Conservation (phyloP, 2,329 filamentous ascomycete genomes). For the Neoarthrinium moseri region DNA sequence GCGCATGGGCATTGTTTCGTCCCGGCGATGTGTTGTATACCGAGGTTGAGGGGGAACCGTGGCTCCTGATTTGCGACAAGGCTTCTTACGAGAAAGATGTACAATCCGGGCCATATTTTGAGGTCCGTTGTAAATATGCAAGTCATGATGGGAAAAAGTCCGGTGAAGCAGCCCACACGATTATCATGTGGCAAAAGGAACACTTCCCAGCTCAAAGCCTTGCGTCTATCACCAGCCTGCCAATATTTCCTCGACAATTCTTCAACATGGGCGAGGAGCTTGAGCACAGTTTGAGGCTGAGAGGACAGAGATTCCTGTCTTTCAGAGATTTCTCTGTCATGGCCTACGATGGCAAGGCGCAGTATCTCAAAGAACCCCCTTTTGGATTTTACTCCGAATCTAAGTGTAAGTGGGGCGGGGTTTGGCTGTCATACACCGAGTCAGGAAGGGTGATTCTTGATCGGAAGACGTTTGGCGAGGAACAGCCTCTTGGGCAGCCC, state of each 20-base stretch:
- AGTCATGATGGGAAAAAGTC: constrained; percentile 19
- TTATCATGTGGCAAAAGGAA: constrained; percentile 18
- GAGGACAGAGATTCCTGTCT: constrained; percentile 23
- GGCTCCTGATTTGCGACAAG: constrained; percentile 24
- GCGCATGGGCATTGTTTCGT: too few relatives aligned
- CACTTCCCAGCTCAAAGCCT: constrained; percentile 22
- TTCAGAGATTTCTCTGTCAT: constrained; percentile 16
- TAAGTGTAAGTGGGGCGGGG: constrained; percentile 12
- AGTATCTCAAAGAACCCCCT: constrained; percentile 23
- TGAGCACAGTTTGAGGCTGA: constrained; percentile 14
- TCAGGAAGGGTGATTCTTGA: constrained; percentile 26
- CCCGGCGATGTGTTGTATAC: too few relatives aligned
- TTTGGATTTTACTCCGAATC: constrained; percentile 18
- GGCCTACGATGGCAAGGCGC: constrained; percentile 23
- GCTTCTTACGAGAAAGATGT: constrained; percentile 22
- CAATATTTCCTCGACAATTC: constrained; percentile 21
- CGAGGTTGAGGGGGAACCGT: constrained; percentile 24
- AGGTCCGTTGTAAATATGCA: constrained; percentile 23
- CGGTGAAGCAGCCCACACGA: constrained; percentile 15
- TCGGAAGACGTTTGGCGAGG: constrained; percentile 26
- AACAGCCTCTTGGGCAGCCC: constrained; percentile 16
- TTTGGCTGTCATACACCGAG: constrained; percentile 27
- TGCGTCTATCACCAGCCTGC: constrained; percentile 20
- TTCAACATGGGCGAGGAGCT: constrained; percentile 17
- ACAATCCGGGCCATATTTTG: constrained; percentile 19